Evolutionary conservation across 192 early-diverging fungal genomes (phyloP).

Genomic region (Pilaira anomala): DNA sequence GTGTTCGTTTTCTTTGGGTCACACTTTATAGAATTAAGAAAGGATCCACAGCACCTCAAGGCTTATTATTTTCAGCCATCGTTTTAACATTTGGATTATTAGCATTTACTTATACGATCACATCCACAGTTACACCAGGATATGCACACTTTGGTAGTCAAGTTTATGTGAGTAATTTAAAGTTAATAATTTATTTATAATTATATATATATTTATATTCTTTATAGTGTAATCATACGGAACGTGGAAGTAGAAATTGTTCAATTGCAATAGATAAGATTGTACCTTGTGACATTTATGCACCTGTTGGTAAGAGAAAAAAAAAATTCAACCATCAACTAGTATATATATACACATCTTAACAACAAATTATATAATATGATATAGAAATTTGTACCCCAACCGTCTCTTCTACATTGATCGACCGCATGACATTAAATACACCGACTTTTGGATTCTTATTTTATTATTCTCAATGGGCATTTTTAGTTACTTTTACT

Average conservation of each 20-base stretch:
- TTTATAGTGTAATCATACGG: constrained; percentile 54
- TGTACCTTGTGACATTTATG: constrained; percentile 54
- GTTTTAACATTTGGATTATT: constrained; percentile 49
- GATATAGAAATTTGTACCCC: constrained; percentile 52
- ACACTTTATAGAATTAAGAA: constrained; percentile 46
- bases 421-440: constrained; percentile 45
- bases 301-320: constrained; percentile 40
- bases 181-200: background rate
- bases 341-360: background rate
- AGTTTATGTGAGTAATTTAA: constrained; percentile 43
- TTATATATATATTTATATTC: background rate
- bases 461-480: constrained; percentile 56
- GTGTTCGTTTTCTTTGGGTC: constrained; percentile 57
- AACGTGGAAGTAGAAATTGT: constrained; percentile 38
- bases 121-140: constrained; percentile 53
- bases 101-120: constrained; percentile 52
- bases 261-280: constrained; percentile 46
- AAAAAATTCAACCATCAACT: no score
- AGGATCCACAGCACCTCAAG: constrained; percentile 55
- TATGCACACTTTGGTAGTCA: constrained; percentile 64
- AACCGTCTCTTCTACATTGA: constrained; percentile 49
- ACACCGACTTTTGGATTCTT: constrained; percentile 52
- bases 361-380: background rate
- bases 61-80: constrained; percentile 48
- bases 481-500: constrained; percentile 43